These are phyloP conservation scores for Discostella stelligera DNA, from an alignment of 352 stramenopile genomes.

Conservation along the genomic window DNA sequence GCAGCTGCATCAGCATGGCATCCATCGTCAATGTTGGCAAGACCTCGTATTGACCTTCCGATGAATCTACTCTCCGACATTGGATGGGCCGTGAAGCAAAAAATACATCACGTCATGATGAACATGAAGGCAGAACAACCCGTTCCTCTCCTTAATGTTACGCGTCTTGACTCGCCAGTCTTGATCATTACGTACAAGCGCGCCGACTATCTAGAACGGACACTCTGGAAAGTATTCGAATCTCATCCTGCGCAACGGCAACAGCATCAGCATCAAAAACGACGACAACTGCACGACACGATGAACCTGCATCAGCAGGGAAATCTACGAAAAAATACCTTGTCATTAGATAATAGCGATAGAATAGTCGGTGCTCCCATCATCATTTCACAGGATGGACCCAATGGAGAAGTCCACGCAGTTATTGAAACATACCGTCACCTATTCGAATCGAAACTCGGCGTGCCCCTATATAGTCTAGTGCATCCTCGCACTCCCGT, in stretches of 20 bases:
- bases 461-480: slow-evolving; percentile 69
- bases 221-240: slow-evolving; percentile 73
- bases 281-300: slow-evolving; percentile 18
- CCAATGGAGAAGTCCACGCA: slow-evolving; percentile 49
- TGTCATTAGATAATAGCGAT: slow-evolving; percentile 5
- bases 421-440: slow-evolving; percentile 65
- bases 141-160: slow-evolving; percentile 28
- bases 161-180: slow-evolving; percentile 64
- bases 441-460: slow-evolving; percentile 54
- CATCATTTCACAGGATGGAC: slow-evolving; percentile 85
- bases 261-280: no score
- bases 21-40: slow-evolving; percentile 13
- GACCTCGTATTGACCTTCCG: slow-evolving; percentile 13
- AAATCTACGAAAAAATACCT: background rate
- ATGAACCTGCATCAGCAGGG: slow-evolving; percentile 22
- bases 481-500: slow-evolving; percentile 32
- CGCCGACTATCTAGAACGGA: slow-evolving; percentile 78
- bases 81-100: slow-evolving; percentile 29
- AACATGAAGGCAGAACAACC: slow-evolving; percentile 1
- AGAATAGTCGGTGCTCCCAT: slow-evolving; percentile 74
- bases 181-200: slow-evolving; percentile 84
- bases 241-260: slow-evolving; percentile 50
- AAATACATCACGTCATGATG: slow-evolving; percentile 23
- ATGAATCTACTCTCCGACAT: background rate
- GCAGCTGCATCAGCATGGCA: background rate